Evolutionary conservation across 441 rosid genomes (phyloP).

Genomic region (Populus trichocarpa): DNA sequence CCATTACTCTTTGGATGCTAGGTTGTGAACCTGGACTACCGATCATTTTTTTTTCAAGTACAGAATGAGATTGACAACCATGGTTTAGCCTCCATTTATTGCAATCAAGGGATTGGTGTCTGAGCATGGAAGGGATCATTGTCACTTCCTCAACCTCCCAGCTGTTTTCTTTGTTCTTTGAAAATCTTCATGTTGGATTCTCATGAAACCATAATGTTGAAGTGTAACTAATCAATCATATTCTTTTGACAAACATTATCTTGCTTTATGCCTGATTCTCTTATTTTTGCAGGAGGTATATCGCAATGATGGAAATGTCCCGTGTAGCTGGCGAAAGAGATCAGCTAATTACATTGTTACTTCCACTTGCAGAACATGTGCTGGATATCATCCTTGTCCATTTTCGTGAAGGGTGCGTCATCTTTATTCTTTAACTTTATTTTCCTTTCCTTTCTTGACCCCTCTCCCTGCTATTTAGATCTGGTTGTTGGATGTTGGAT

Average conservation of each 20-base stretch:
- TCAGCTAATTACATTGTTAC: conserved; percentile 68
- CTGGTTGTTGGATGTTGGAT: not conserved
- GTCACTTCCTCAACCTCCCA: not conserved
- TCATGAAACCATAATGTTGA: not conserved
- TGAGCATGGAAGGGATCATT: not conserved
- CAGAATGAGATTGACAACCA: not conserved
- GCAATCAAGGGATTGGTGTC: not conserved
- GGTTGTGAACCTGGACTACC: not conserved
- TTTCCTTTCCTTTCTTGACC: not conserved
- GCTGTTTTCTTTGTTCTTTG: not conserved
- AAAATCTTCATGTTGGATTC: not conserved
- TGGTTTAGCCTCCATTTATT: not conserved
- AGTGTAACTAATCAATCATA: not conserved
- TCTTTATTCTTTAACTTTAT: not conserved
- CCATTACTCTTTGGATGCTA: not conserved
- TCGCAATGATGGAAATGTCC: conserved; percentile 96
- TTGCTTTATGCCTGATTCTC: not conserved
- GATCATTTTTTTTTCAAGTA: not conserved
- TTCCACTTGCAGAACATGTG: conserved; percentile 73
- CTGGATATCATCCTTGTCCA: conserved; percentile 74
- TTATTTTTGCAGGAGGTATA: conserved; percentile 65
- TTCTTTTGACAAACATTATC: not conserved
- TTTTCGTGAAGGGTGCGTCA: conserved; percentile 67
- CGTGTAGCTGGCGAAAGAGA: conserved; percentile 71
- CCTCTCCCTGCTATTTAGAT: not conserved